A percentile compares a stretch with the other conserved stretches of the same genome.
Conservation (phyloP, 202 grass and related monocot species). For the Zizania palustris region DNA sequence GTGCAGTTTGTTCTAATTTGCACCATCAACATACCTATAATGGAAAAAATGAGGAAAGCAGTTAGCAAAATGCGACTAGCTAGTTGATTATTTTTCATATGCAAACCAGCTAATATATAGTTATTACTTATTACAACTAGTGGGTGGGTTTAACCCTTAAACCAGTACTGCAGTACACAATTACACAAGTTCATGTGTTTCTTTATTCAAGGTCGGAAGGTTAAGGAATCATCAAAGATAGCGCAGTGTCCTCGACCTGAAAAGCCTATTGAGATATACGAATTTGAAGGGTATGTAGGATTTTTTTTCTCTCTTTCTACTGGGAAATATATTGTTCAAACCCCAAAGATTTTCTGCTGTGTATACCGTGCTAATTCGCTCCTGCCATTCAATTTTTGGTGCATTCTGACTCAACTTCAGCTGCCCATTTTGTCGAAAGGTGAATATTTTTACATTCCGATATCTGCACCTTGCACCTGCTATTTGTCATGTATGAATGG, state of each 20-base stretch:
- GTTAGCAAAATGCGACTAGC: neutral
- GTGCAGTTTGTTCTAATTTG: constrained; percentile 38
- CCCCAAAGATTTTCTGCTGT: neutral
- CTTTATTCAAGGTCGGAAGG: constrained; percentile 57
- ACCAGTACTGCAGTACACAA: neutral
- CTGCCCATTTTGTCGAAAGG: constrained; percentile 98
- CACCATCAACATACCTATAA: neutral
- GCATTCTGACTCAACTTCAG: constrained; percentile 53
- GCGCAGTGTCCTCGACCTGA: constrained; percentile 65
- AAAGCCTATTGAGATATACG: constrained; percentile 92
- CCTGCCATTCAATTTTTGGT: constrained; percentile 27
- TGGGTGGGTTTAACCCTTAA: neutral
- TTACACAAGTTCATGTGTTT: neutral
- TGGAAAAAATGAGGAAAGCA: neutral
- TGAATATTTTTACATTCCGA: constrained; percentile 29
- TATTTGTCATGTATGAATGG: constrained; percentile 29
- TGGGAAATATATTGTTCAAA: neutral
- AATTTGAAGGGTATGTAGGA: constrained; percentile 74
- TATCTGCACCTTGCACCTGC: neutral
- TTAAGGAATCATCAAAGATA: constrained; percentile 86
- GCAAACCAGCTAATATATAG: neutral
- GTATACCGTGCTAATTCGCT: constrained; percentile 13
- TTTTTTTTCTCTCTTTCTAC: neutral
- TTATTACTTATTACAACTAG: neutral
- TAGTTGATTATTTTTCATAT: neutral